A percentile compares a stretch with the other conserved stretches of the same genome.
These are phyloP conservation scores for Ambrosiella xylebori DNA, from an alignment of 2,329 filamentous ascomycete species.

Conservation along the genomic window DNA sequence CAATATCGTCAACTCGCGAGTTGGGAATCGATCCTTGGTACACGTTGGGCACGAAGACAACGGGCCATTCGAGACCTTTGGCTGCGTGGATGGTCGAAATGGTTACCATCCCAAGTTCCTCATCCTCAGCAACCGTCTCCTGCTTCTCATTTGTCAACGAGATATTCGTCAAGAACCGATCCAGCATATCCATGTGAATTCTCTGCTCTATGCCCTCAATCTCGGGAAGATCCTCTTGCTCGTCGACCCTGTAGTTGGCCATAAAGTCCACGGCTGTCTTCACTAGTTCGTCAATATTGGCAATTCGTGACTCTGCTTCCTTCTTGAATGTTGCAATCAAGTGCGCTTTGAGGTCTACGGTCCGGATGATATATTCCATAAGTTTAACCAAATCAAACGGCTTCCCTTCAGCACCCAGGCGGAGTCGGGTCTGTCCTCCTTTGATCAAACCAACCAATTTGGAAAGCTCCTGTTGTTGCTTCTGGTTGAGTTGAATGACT, in stretches of 20 bases:
- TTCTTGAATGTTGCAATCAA: slow-evolving; percentile 54
- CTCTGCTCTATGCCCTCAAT: slow-evolving; percentile 55
- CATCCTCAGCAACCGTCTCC: slow-evolving; percentile 42
- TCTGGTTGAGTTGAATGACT: slow-evolving; percentile 33
- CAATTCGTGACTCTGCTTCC: slow-evolving; percentile 64
- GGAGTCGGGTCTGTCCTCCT: slow-evolving; percentile 19
- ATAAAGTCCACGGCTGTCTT: slow-evolving; percentile 58
- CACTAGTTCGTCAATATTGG: slow-evolving; percentile 79
- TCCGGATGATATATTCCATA: slow-evolving; percentile 38
- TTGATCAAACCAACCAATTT: slow-evolving; percentile 30
- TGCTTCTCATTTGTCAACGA: slow-evolving; percentile 68
- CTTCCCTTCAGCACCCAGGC: slow-evolving; percentile 17
- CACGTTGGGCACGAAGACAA: slow-evolving; percentile 81
- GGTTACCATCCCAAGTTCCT: slow-evolving; percentile 45
- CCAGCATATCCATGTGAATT: slow-evolving; percentile 46
- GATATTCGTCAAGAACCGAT: slow-evolving; percentile 76
- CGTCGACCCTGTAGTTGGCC: slow-evolving; percentile 22
- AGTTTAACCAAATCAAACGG: slow-evolving; percentile 27
- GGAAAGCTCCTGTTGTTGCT: slow-evolving; percentile 23
- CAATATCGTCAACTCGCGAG: slow-evolving; percentile 63
- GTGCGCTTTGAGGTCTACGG: slow-evolving; percentile 57
- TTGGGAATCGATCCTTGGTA: slow-evolving; percentile 88
- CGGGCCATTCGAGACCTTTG: slow-evolving; percentile 90
- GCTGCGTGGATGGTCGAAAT: slow-evolving; percentile 94
- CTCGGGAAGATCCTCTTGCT: slow-evolving; percentile 42